Evolutionary conservation across 2,329 filamentous ascomycete species (phyloP), one percentile per base, ranked within the genome.

Genomic region (Venturia asperata): DNA sequence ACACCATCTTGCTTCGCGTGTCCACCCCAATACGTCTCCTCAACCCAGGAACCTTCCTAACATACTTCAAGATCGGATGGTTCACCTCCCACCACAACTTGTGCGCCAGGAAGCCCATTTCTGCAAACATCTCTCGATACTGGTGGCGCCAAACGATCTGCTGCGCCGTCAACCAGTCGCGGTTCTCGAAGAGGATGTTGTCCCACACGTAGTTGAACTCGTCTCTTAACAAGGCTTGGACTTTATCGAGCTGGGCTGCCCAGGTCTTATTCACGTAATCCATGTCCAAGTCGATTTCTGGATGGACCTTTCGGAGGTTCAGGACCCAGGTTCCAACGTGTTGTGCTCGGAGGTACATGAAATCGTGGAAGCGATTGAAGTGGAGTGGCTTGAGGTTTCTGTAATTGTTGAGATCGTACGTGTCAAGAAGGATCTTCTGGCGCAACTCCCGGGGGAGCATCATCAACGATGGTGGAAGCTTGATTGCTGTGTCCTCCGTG

Each of bases 141-240:
- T 27, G 7, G 3, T 52, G 47, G n/a, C 47, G 17, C 47, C n/a
- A 27, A 15, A 27, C 4, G 21, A 52, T 52, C 10, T 52, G 47
- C 10, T 15, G n/a, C 6, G 4, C 2, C 21, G 47, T 52, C 21
- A 52, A 15, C 13, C 21, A 7, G 21, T 10, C 21, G 9, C 27
- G 21, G 47, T 9, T 13, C 5, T 27, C 21, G 21, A 52, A 52
- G 21, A 52, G 47, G 11, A 52, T 17, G 47, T 52, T 52, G 21
- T 52, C 24, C 47, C 47, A 52, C 10, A 52, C 47, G 21, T 52
- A 52, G 21, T 52, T 52, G 47, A 52, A 52, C 13, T 52, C 47
- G 47, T 27, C 9, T 10, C 5, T 52, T 9, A 52, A 13, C 11
- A 27, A 10, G 13, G 2, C 47, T 27, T 52, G 47, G 21, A 52